Percentiles rank a stretch among this genome's conserved stretches.
These are phyloP conservation scores for Ophiostoma piceae DNA, from an alignment of 2,329 filamentous ascomycete species.

Conservation along the genomic window DNA sequence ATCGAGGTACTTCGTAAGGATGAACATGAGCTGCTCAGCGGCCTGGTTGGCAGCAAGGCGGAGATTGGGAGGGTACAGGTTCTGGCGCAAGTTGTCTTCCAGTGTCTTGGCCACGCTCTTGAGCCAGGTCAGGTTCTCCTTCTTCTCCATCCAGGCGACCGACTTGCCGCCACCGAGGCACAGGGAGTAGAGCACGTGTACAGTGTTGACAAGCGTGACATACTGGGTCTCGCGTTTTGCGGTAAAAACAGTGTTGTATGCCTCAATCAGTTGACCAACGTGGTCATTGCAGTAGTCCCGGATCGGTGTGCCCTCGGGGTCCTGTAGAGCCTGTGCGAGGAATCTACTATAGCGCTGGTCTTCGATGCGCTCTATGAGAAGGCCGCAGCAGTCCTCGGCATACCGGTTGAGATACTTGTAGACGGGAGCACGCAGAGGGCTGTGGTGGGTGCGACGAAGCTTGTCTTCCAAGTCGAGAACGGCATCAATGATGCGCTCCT, in stretches of 20 bases:
- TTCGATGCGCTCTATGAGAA: conserved; percentile 72
- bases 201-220: conserved; percentile 73
- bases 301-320: conserved; percentile 68
- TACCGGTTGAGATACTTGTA: conserved; percentile 94
- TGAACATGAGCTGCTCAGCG: conserved; percentile 77
- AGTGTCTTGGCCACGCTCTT: conserved; percentile 69
- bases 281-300: conserved; percentile 70
- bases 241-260: conserved; percentile 57
- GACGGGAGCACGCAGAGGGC: conserved; percentile 83
- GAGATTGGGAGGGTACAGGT: conserved; percentile 64
- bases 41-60: conserved; percentile 85
- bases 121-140: conserved; percentile 55
- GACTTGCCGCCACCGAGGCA: conserved; percentile 38
- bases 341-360: conserved; percentile 86
- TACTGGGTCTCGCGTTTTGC: conserved; percentile 65
- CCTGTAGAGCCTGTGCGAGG: conserved; percentile 76
- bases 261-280: conserved; percentile 64
- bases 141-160: conserved; percentile 70
- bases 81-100: conserved; percentile 65
- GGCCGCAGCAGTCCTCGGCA: conserved; percentile 76
- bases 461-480: conserved; percentile 85
- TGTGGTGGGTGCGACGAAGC: conserved; percentile 79
- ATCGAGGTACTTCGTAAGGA: conserved; percentile 75
- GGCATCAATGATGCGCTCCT: conserved; percentile 81
- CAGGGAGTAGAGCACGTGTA: conserved; percentile 78